A percentile compares a stretch with the other conserved stretches of the same genome.
Evolutionary conservation across 75 land plant genomes (phyloP).

Genomic region (Pinus taeda): DNA sequence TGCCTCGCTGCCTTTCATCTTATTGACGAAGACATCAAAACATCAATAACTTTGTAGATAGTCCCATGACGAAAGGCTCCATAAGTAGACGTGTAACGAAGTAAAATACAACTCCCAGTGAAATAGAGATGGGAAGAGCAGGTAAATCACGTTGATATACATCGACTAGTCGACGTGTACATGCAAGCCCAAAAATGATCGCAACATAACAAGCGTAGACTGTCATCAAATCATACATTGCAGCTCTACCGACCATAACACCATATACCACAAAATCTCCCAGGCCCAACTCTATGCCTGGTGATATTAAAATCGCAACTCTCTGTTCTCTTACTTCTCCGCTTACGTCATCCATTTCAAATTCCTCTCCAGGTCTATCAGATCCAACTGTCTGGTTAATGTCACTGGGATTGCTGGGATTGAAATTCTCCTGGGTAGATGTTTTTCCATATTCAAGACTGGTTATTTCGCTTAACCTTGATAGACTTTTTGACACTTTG

Average conservation of each 20-base stretch:
- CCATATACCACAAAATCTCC: conserved; percentile 91
- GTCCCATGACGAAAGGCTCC: conserved; percentile 83
- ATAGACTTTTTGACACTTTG: neutral
- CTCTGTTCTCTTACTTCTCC: neutral
- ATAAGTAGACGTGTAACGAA: conserved; percentile 68
- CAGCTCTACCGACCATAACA: conserved; percentile 86
- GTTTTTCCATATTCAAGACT: neutral
- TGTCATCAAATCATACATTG: conserved; percentile 88
- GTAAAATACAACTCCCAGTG: conserved; percentile 71
- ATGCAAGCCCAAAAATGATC: conserved; percentile 78
- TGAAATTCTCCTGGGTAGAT: neutral
- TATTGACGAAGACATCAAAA: conserved; percentile 29
- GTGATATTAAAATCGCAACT: conserved; percentile 10
- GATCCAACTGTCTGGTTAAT: conserved; percentile 13
- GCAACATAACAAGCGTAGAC: conserved; percentile 88
- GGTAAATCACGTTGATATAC: conserved; percentile 72
- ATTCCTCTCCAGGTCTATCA: neutral
- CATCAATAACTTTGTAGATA: conserved; percentile 62
- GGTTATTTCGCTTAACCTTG: neutral
- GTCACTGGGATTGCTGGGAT: neutral
- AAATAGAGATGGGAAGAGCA: conserved; percentile 80
- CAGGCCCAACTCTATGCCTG: conserved; percentile 68
- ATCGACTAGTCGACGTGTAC: conserved; percentile 60
- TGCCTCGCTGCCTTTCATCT: too few relatives aligned
- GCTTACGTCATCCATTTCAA: neutral